Evolutionary conservation across 2,329 filamentous ascomycete genomes (phyloP).

Genomic region (Nothopassalora personata): DNA sequence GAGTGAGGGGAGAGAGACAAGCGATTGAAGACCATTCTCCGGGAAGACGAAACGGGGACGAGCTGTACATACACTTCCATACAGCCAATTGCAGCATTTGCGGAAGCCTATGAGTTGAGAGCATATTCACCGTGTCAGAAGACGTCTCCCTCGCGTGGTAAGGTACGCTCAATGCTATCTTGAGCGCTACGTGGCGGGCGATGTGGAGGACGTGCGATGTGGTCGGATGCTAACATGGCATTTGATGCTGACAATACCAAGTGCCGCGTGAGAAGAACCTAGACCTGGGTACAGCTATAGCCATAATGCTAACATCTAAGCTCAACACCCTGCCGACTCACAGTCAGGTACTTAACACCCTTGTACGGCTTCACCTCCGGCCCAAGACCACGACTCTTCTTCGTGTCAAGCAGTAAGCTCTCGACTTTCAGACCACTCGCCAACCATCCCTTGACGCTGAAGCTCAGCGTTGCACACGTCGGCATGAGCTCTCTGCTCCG

Average conservation of each 20-base stretch:
- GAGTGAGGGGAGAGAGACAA: not conserved
- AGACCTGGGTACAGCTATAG: not conserved
- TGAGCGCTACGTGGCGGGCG: no score
- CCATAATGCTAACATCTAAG: slow-evolving; percentile 34
- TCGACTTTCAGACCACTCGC: slow-evolving; percentile 61
- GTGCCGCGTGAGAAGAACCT: not conserved
- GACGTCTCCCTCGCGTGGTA: no score
- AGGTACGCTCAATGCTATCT: no score
- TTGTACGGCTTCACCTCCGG: slow-evolving; percentile 93
- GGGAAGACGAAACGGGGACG: not conserved
- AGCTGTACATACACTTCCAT: slow-evolving; percentile 16
- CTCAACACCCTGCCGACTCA: slow-evolving; percentile 53
- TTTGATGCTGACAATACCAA: not conserved
- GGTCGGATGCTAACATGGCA: not conserved
- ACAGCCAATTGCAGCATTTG: not conserved
- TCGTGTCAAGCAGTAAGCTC: slow-evolving; percentile 58
- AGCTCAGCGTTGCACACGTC: slow-evolving; percentile 42
- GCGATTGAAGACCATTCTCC: slow-evolving; percentile 1
- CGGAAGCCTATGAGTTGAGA: not conserved
- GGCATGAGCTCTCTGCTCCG: slow-evolving; percentile 46
- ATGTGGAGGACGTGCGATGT: no score
- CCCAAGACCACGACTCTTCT: slow-evolving; percentile 77
- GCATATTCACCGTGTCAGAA: no score
- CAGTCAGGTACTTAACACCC: slow-evolving; percentile 93
- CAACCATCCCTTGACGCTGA: slow-evolving; percentile 57